Percentiles rank a stretch among this genome's conserved stretches.
Evolutionary conservation across 2,329 filamentous ascomycete genomes (phyloP).

Genomic region (Samsoniella hepiali): DNA sequence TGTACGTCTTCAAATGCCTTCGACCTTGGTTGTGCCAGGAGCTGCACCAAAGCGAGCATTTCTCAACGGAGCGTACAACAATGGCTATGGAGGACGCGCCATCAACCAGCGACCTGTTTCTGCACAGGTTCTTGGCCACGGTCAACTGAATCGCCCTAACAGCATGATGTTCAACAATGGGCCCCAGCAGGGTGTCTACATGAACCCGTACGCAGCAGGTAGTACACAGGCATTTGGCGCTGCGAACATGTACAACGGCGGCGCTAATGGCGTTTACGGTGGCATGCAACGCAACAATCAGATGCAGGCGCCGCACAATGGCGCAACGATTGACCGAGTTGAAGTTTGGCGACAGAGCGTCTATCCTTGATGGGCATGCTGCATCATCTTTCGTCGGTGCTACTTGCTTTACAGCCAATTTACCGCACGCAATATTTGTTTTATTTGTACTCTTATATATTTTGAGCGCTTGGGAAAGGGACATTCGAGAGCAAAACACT

Average conservation of each 20-base stretch:
- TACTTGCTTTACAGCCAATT: not conserved
- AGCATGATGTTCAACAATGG: constrained; percentile 17
- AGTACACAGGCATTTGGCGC: constrained; percentile 3
- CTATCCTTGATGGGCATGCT: constrained; percentile 27
- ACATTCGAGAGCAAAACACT: not conserved
- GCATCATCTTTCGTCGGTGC: too few relatives aligned
- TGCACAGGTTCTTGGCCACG: constrained; percentile 25
- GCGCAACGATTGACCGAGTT: constrained; percentile 34
- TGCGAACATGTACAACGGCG: constrained; percentile 13
- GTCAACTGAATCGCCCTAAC: constrained; percentile 24
- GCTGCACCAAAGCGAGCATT: constrained; percentile 43
- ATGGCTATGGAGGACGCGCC: constrained; percentile 43
- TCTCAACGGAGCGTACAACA: constrained; percentile 53
- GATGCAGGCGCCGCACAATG: constrained; percentile 21
- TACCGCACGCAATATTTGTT: not conserved
- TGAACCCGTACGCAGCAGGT: constrained; percentile 17
- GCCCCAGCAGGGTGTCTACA: constrained; percentile 4
- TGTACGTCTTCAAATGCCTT: constrained; percentile 49
- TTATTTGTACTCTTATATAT: not conserved
- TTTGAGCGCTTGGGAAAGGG: constrained; percentile 2
- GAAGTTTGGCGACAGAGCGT: constrained; percentile 44
- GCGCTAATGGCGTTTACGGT: constrained; percentile 20
- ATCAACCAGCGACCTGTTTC: constrained; percentile 26
- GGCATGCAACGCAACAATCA: constrained; percentile 27
- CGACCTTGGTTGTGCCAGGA: constrained; percentile 33